Conservation (phyloP, 129 eudicot genomes). For the Artemisia tridentata region DNA sequence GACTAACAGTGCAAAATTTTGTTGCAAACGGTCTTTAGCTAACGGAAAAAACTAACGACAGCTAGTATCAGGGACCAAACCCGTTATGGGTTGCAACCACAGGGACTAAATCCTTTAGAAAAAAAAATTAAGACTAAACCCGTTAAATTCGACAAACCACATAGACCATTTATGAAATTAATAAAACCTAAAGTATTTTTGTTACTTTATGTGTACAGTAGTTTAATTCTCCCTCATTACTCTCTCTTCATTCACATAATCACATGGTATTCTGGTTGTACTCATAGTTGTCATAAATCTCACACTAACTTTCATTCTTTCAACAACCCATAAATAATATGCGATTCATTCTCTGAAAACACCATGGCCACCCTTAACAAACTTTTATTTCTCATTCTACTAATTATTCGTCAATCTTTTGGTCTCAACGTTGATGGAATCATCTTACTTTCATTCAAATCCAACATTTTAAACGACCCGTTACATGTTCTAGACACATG, state of each 20-base stretch:
- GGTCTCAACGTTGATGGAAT: constrained; percentile 64
- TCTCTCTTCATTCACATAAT: constrained; percentile 25
- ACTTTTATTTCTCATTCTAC: constrained; percentile 21
- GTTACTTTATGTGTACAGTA: constrained; percentile 3
- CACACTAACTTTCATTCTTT: constrained; percentile 11
- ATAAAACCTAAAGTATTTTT: constrained; percentile 10
- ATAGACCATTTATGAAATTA: too few relatives aligned
- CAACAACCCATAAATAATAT: constrained; percentile 11
- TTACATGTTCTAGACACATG: constrained; percentile 45
- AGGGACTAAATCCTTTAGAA: too few relatives aligned
- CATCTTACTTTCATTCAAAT: constrained; percentile 61
- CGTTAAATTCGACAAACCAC: too few relatives aligned
- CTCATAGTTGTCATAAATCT: constrained; percentile 25
- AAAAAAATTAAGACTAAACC: too few relatives aligned
- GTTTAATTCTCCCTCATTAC: background rate
- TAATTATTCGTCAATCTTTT: constrained; percentile 22
- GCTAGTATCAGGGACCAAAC: too few relatives aligned
- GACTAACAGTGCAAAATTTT: too few relatives aligned
- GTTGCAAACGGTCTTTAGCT: too few relatives aligned
- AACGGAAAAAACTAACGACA: too few relatives aligned
- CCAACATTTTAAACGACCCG: constrained; percentile 56
- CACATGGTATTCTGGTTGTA: constrained; percentile 32
- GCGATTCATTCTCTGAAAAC: constrained; percentile 14
- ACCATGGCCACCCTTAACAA: constrained; percentile 21
- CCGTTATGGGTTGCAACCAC: too few relatives aligned